Conservation (phyloP, 2,329 filamentous ascomycete species). For the Aureobasidium vineae region DNA sequence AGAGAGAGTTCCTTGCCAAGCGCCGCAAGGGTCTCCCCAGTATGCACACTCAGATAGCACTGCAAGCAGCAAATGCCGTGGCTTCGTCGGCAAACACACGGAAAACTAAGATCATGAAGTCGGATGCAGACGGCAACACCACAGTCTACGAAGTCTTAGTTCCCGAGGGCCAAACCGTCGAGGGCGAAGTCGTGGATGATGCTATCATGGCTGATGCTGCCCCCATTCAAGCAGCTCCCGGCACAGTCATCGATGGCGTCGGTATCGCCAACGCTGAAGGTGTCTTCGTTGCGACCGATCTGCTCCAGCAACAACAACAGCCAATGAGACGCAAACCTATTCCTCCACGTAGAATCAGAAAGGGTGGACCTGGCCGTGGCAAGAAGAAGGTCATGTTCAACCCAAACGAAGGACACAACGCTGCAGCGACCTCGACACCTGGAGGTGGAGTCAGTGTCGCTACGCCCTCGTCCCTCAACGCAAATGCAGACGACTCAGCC, state of each 20-base stretch:
- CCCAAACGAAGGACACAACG: constrained; percentile 45
- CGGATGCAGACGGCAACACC: constrained; percentile 75
- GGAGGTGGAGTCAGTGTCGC: constrained; percentile 37
- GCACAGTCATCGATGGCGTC: constrained; percentile 59
- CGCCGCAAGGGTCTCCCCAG: constrained; percentile 59
- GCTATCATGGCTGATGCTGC: constrained; percentile 47
- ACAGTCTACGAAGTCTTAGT: constrained; percentile 83
- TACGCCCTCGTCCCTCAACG: constrained; percentile 38
- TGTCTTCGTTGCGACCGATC: constrained; percentile 53
- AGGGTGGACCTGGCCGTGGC: constrained; percentile 73
- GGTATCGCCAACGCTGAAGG: constrained; percentile 61
- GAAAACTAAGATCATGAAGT: constrained; percentile 74
- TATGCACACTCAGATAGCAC: constrained; percentile 44
- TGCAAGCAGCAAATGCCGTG: constrained; percentile 27
- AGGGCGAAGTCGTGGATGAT: constrained; percentile 72
- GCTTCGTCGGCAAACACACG: constrained; percentile 55
- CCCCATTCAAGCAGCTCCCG: constrained; percentile 54
- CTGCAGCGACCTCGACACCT: constrained; percentile 40
- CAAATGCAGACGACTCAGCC: constrained; percentile 47
- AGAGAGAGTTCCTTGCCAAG: constrained; percentile 62
- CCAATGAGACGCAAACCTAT: constrained; percentile 64
- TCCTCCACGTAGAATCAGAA: constrained; percentile 74
- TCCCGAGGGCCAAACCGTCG: constrained; percentile 72
- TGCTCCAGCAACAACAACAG: constrained; percentile 48
- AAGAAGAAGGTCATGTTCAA: constrained; percentile 69